Evolutionary conservation across 2,329 filamentous ascomycete species (phyloP), one percentile per base, ranked within the genome.

Genomic region (Cladosporium sp.): DNA sequence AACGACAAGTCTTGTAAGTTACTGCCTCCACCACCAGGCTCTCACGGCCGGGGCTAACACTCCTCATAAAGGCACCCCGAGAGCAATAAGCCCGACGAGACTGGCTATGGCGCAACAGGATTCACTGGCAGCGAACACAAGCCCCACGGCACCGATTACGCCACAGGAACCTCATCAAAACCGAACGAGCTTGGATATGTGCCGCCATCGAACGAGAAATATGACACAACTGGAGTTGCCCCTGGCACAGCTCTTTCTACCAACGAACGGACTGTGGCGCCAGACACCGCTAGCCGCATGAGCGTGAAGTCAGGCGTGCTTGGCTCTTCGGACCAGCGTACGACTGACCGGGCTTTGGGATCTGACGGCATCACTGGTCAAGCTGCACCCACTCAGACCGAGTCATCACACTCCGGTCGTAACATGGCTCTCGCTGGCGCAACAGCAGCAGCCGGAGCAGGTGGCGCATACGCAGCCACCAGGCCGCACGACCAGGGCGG

Each of bases 281-380:
- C 35, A 14, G n/a, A 54, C 16, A 37, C 52, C 35, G 19, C 22
- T 31, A 72, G 69, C 56, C 64, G 61, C 34, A 65, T 68, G 16
- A 71, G 70, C 57, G 69, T 73, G 63, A 70, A 70, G 59, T 71
- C 68, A 51, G 70, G 70, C 34, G 66, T 73, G 7, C 65, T 71
- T 49, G 71, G 71, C 6, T 49, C 37, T 9, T 22, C 34, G 9
- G 49, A 45, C 14, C 49, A 46, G 35, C 33, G 35, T 10, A 52
- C 42, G 2, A 34, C 38, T 9, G 49, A 52, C 14, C 19, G 49
- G 6, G 43, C 49, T 19, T 19, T 48, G 7, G 16, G 14, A 6
- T 40, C 42, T 5, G 43, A 45, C 11, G 49, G 48, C 8, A 52
- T 46, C 19, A 41, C 42, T 10, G 13, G 9, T 13, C 13, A 34